Evolutionary conservation across 371 early-diverging fungal genomes (phyloP), one percentile per base, ranked within the genome.

Genomic region (Apophysomyces trapeziformis): DNA sequence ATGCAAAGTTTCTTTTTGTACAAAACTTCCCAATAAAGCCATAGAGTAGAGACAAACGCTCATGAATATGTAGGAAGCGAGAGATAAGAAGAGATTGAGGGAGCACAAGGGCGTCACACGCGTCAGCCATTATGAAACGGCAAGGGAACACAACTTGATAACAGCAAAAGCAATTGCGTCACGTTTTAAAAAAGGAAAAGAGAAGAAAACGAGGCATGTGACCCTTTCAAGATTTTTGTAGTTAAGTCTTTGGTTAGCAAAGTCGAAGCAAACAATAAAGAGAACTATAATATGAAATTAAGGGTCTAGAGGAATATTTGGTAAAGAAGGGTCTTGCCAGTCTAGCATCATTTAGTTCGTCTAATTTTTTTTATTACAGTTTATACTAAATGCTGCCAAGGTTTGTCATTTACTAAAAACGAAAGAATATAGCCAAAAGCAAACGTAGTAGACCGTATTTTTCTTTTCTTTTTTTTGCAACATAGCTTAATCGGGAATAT

Each of bases 401-500:
- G 54, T 50, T 4, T 21, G 21, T 3, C 32, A 26, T 26, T 26
- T 50, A 50, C 54, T 21, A 50, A 50, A 50, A 50, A 21, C 54
- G 0, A 5, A 50, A 1, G 16, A 26, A 26, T 50, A 5, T 16
- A n/a, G 41, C 13, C 13, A 41, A 4, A 21, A 7, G 2, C 21
- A 50, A 11, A 50, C 21, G 35, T 50, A 26, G 32, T 26, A 26
- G 1, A 2, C 2, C 2, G 32, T 26, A 32, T 21, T 21, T 50
- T 47, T 50, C 54, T 21, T 50, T 47, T 50, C 54, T 18, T 21
- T 50, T 47, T 32, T 1, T 9, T 50, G 54, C 54, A 21, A 50
- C 54, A 50, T 50, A 50, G 21, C 54, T 50, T 11, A 50, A 50
- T 50, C 16, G 54, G 54, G 54, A 9, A 50, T 50, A 26, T 50